Percentiles rank a stretch among this genome's conserved stretches.
These are phyloP conservation scores for Teratosphaeria destructans DNA, from an alignment of 2,329 filamentous ascomycete species.

Conservation along the genomic window DNA sequence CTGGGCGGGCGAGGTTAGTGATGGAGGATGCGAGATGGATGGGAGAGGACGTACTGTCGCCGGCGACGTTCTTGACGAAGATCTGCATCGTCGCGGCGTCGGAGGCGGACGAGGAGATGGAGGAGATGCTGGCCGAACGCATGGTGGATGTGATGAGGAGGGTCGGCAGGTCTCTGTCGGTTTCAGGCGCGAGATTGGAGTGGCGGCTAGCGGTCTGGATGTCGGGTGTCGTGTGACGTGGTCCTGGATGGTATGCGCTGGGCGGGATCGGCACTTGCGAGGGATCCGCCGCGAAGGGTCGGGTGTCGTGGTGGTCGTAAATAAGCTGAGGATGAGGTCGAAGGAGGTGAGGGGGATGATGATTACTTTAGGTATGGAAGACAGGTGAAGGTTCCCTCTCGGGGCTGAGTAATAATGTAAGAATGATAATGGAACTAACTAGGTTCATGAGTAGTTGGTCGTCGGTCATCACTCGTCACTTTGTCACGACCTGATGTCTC, in stretches of 20 bases:
- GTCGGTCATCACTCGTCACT: too few species aligned
- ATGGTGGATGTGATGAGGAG: constrained; percentile 17
- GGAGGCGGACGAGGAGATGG: constrained; percentile 31
- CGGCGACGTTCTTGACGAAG: constrained; percentile 50
- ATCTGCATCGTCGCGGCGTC: constrained; percentile 47
- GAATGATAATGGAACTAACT: too few species aligned
- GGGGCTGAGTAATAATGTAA: not conserved
- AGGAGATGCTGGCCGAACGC: constrained; percentile 33
- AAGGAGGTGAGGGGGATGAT: not conserved
- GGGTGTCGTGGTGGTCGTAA: not conserved
- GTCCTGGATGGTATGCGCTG: not conserved
- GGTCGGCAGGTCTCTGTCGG: not conserved
- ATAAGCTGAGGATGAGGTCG: not conserved
- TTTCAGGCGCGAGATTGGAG: not conserved
- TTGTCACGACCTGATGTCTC: too few species aligned
- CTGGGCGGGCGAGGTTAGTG: constrained; percentile 24
- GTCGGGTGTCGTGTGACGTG: not conserved
- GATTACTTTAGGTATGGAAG: not conserved
- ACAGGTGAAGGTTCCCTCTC: not conserved
- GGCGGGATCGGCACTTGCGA: not conserved
- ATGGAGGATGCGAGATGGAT: constrained; percentile 11
- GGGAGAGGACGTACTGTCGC: constrained; percentile 41
- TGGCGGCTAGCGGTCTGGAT: not conserved
- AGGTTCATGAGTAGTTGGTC: too few species aligned
- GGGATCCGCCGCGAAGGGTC: not conserved